A percentile compares a stretch with the other conserved stretches of the same genome.
Evolutionary conservation across 2,329 filamentous ascomycete genomes (phyloP).

Genomic region (Blastomyces parvus): DNA sequence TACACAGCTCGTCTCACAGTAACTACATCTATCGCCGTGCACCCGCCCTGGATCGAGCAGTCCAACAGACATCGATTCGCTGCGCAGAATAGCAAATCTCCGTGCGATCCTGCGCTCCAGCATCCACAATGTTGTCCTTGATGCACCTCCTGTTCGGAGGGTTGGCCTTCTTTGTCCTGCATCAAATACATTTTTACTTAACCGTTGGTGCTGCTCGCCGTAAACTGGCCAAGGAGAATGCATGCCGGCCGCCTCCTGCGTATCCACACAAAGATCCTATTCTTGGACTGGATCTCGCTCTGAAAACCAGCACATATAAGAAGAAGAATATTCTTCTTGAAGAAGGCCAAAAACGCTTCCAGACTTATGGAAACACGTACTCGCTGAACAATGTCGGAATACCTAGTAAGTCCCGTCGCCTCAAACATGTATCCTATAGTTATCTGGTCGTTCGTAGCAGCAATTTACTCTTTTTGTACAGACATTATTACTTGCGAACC

Average conservation of each 20-base stretch:
- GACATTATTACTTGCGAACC: slow-evolving; percentile 34
- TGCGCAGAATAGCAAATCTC: neutral
- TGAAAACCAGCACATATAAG: slow-evolving; percentile 5
- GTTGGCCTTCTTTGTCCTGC: slow-evolving; percentile 10
- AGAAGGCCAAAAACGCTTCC: slow-evolving; percentile 11
- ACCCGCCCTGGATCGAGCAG: neutral
- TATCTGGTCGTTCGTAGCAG: neutral
- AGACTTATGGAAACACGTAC: slow-evolving; percentile 15
- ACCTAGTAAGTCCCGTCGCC: slow-evolving; percentile 9
- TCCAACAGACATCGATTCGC: neutral
- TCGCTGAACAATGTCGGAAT: slow-evolving; percentile 11
- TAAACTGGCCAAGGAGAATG: slow-evolving; percentile 25
- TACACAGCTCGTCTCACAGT: neutral
- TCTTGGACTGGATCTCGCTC: slow-evolving; percentile 44
- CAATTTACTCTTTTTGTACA: slow-evolving; percentile 1
- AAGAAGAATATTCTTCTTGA: slow-evolving; percentile 11
- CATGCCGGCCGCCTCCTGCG: slow-evolving; percentile 39
- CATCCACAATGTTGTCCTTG: slow-evolving; percentile 3
- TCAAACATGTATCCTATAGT: neutral
- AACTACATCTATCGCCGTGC: neutral
- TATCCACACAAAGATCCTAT: slow-evolving; percentile 48
- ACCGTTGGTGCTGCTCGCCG: slow-evolving; percentile 10
- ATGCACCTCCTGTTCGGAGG: slow-evolving; percentile 8
- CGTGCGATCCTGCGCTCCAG: neutral
- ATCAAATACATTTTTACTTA: slow-evolving; percentile 13